A percentile compares a stretch with the other conserved stretches of the same genome.
These are phyloP conservation scores for Jaminaea rosea DNA, from an alignment of 1,284 basidiomycete genomes.

Conservation along the genomic window DNA sequence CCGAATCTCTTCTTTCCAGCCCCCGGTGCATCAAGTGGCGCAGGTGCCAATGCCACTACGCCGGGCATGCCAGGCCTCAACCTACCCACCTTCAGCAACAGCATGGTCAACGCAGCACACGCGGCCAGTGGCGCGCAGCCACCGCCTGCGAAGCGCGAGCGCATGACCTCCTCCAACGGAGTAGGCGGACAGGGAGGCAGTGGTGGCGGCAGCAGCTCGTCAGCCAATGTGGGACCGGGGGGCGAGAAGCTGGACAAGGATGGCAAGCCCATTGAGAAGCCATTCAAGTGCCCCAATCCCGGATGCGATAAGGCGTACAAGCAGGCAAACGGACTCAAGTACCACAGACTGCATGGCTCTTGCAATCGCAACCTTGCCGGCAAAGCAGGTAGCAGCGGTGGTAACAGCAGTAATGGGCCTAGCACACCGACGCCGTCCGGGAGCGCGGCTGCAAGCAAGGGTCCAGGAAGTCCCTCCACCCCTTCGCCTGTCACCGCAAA, in stretches of 20 bases:
- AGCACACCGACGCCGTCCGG: no score
- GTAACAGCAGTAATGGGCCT: no score
- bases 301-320: constrained; percentile 99
- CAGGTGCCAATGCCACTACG: constrained; percentile 5
- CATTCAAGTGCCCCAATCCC: constrained; percentile 90
- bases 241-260: constrained; percentile 1
- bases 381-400: not conserved
- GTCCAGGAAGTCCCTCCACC: no score
- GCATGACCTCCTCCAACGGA: constrained; percentile 18
- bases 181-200: no score
- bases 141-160: constrained; percentile 38
- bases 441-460: no score
- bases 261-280: constrained; percentile 55
- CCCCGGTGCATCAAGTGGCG: constrained; percentile 16
- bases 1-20: constrained; percentile 47
- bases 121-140: no score
- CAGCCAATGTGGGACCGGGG: not conserved
- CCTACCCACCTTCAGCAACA: not conserved
- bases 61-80: constrained; percentile 3
- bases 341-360: constrained; percentile 86
- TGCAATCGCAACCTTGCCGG: constrained; percentile 52
- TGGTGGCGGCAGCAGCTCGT: not conserved
- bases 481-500: no score
- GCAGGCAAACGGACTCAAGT: constrained; percentile 92
- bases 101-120: no score